Evolutionary conservation across 306 rosid species (phyloP).

Genomic region (Citrullus mucosospermus): DNA sequence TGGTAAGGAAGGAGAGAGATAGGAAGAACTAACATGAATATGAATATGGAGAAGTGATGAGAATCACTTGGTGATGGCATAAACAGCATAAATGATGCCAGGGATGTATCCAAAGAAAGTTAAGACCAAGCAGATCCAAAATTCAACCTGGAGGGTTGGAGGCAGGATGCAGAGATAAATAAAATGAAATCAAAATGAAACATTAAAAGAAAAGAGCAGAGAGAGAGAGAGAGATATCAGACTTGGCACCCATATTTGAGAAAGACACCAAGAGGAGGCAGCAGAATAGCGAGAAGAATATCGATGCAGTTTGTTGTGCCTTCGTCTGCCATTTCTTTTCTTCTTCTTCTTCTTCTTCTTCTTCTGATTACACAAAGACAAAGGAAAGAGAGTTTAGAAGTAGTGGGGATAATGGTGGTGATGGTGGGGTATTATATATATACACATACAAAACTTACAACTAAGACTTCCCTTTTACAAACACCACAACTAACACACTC

Average conservation of each 20-base stretch:
- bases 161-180: too few relatives aligned
- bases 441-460: too few relatives aligned
- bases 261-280: conserved; percentile 91
- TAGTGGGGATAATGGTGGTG: too few relatives aligned
- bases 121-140: conserved; percentile 77
- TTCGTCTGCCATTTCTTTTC: conserved; percentile 17
- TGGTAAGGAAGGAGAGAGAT: too few relatives aligned
- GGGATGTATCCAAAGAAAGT: conserved; percentile 58
- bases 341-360: not conserved
- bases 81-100: conserved; percentile 67
- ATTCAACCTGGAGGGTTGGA: conserved; percentile 36
- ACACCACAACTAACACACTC: too few relatives aligned
- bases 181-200: not conserved
- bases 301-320: conserved; percentile 49
- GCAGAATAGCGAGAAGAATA: conserved; percentile 56
- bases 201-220: too few relatives aligned
- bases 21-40: too few relatives aligned
- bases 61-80: conserved; percentile 50
- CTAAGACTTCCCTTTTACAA: too few relatives aligned
- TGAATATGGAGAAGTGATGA: too few relatives aligned
- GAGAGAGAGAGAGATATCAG: not conserved
- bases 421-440: too few relatives aligned
- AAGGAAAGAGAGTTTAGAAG: too few relatives aligned
- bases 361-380: too few relatives aligned
- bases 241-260: conserved; percentile 74